These are phyloP conservation scores for Epichloe sibirici DNA, from an alignment of 2,329 filamentous ascomycete species.

Conservation along the genomic window DNA sequence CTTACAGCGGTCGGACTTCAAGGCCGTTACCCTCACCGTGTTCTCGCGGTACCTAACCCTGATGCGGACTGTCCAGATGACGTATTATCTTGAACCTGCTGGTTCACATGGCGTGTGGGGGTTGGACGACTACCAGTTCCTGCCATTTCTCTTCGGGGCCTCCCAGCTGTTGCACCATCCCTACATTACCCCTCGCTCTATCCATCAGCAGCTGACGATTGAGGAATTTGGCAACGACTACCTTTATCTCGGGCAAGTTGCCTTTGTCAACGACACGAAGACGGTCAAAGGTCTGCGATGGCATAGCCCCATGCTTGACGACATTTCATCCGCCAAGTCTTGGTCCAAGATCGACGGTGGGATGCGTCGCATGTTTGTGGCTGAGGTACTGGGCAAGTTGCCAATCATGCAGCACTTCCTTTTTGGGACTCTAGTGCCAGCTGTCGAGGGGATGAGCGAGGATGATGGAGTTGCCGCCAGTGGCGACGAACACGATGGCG, in stretches of 20 bases:
- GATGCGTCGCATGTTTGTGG: conserved; percentile 94
- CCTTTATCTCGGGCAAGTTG: conserved; percentile 83
- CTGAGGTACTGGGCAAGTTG: conserved; percentile 82
- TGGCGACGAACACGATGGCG: conserved; percentile 40
- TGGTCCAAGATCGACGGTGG: conserved; percentile 91
- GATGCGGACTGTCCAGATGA: conserved; percentile 79
- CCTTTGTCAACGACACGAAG: conserved; percentile 92
- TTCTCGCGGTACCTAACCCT: conserved; percentile 73
- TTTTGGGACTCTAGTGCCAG: conserved; percentile 83
- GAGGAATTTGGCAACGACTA: conserved; percentile 79
- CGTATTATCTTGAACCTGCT: conserved; percentile 93
- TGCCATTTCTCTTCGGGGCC: conserved; percentile 90
- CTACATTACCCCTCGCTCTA: conserved; percentile 65
- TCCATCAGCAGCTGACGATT: conserved; percentile 78
- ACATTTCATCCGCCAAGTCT: conserved; percentile 79
- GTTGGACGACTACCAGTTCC: conserved; percentile 91
- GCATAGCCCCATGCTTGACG: conserved; percentile 97
- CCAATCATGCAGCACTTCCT: conserved; percentile 99
- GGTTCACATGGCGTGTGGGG: conserved; percentile 98
- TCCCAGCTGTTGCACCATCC: conserved; percentile 78
- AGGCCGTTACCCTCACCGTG: conserved; percentile 59
- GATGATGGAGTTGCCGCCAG: conserved; percentile 37
- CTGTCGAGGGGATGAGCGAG: conserved; percentile 67
- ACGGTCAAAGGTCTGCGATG: conserved; percentile 87
- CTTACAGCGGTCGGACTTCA: conserved; percentile 55